Conservation (phyloP, 805 yeast species). For the Yarrowia phangngaensis region DNA sequence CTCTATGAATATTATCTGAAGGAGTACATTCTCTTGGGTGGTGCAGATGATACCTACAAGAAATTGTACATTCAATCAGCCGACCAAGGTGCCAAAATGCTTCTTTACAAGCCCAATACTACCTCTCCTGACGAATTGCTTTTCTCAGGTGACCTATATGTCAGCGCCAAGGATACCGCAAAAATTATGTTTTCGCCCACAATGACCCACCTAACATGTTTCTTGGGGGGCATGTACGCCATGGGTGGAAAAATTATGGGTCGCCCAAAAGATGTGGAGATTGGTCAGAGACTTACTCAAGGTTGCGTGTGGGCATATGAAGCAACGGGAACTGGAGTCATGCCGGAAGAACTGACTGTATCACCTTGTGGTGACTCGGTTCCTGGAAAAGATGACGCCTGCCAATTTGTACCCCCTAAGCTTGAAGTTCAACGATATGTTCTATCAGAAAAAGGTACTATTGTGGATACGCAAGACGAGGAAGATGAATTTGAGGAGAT, state of each 20-base stretch:
- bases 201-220: conserved; percentile 50
- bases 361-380: conserved; percentile 12
- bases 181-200: conserved; percentile 18
- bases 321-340: conserved; percentile 41
- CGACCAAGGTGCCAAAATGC: conserved; percentile 41
- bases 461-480: background rate
- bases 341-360: conserved; percentile 43
- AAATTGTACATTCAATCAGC: conserved; percentile 37
- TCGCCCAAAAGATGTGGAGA: conserved; percentile 40
- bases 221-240: conserved; percentile 53
- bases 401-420: background rate
- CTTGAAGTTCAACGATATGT: background rate
- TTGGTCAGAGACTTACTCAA: conserved; percentile 46
- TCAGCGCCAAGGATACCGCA: background rate
- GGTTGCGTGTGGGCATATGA: conserved; percentile 50
- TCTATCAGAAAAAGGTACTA: background rate
- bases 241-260: conserved; percentile 46
- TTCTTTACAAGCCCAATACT: conserved; percentile 47
- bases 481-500: background rate
- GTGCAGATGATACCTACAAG: conserved; percentile 41
- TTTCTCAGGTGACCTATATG: conserved; percentile 36
- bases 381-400: conserved; percentile 5
- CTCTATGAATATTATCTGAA: conserved; percentile 51
- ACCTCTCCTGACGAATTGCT: conserved; percentile 43
- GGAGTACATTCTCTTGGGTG: conserved; percentile 45